phyloP scores from a whole-genome alignment of 2,329 filamentous ascomycete genomes.

The Cordyceps sp. region DNA sequence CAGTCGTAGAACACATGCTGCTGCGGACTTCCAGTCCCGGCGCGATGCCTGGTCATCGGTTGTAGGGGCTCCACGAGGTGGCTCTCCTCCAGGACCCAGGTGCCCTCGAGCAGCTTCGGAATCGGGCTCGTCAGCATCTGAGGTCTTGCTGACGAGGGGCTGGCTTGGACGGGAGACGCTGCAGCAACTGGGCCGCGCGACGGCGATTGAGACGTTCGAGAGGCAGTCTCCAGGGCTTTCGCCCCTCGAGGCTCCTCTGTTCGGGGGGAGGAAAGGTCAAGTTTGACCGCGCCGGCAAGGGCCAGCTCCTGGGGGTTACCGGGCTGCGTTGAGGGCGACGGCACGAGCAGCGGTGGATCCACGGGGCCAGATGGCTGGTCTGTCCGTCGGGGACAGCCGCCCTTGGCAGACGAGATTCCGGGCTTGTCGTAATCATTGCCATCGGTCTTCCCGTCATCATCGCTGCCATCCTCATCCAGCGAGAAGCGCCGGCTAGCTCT shows the following conservation, averaged over 20 bases:
- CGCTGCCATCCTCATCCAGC: constrained; percentile 15
- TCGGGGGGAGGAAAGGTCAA: too few species aligned
- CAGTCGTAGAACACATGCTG: constrained; percentile 19
- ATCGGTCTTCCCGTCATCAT: background rate
- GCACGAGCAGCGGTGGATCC: too few species aligned
- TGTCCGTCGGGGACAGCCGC: too few species aligned
- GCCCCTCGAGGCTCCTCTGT: too few species aligned
- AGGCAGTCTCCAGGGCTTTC: too few species aligned
- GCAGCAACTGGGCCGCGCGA: too few species aligned
- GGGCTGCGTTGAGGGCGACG: too few species aligned
- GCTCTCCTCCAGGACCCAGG: constrained; percentile 39
- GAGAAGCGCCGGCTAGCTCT: constrained; percentile 17
- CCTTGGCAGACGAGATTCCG: too few species aligned
- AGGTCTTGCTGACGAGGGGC: background rate
- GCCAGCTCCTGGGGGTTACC: too few species aligned
- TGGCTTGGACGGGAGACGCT: background rate
- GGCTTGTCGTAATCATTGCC: background rate
- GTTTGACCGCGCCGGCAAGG: too few species aligned
- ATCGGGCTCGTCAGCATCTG: constrained; percentile 17
- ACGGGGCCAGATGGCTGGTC: too few species aligned
- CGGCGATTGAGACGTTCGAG: too few species aligned
- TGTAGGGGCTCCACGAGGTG: constrained; percentile 33
- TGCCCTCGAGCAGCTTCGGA: constrained; percentile 24
- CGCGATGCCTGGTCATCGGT: constrained; percentile 14
- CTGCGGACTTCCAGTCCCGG: constrained; percentile 14